Conservation (phyloP, 2,329 filamentous ascomycete species). For the Fusarium mundagurra region DNA sequence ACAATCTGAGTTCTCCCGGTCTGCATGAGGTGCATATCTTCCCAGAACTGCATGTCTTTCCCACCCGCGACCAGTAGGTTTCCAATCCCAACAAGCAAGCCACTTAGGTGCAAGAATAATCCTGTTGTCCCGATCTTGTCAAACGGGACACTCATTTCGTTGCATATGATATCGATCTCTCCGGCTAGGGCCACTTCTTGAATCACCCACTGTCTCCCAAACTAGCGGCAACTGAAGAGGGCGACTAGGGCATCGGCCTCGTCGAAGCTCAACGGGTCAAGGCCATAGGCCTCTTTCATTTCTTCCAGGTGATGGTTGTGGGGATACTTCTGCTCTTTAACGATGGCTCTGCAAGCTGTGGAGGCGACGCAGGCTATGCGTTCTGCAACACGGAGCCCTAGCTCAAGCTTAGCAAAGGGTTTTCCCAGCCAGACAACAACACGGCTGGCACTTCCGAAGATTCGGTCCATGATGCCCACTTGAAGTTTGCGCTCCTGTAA, state of each 20-base stretch:
- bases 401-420: neutral
- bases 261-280: neutral
- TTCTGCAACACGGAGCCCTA: neutral
- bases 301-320: neutral
- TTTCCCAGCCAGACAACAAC: neutral
- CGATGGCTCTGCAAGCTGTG: neutral
- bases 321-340: neutral
- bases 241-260: neutral
- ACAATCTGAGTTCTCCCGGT: neutral
- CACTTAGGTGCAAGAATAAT: neutral
- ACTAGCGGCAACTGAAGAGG: neutral
- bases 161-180: neutral
- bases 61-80: neutral
- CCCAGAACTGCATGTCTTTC: neutral
- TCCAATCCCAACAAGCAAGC: neutral
- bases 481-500: neutral
- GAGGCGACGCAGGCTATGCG: neutral
- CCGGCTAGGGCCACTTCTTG: neutral
- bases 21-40: neutral
- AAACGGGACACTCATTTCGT: neutral
- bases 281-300: neutral
- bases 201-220: neutral
- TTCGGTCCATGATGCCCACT: neutral
- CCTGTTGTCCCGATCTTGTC: neutral
- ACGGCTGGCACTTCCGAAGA: neutral